phyloP scores from a whole-genome alignment of 1,139 yeast genomes.

The Candida albicans region DNA sequence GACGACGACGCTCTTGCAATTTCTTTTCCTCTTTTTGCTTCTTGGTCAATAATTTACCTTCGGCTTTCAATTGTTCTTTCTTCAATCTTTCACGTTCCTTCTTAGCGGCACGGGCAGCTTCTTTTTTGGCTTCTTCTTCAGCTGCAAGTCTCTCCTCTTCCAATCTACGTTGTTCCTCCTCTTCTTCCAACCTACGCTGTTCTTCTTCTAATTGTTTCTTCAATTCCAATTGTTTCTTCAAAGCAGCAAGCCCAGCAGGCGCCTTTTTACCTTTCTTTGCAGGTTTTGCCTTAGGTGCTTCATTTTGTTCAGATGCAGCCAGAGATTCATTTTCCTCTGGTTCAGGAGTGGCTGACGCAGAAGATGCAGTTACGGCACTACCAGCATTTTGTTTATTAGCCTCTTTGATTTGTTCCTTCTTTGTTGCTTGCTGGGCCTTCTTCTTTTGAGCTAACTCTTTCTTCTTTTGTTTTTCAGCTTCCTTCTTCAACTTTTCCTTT shows the following conservation, averaged over 20 bases:
- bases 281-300: constrained; percentile 26
- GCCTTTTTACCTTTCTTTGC: constrained; percentile 64
- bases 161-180: constrained; percentile 62
- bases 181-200: constrained; percentile 61
- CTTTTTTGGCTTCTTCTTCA: constrained; percentile 66
- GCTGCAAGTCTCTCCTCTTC: constrained; percentile 61
- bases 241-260: constrained; percentile 79
- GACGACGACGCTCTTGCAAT: constrained; percentile 84
- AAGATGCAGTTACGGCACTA: constrained; percentile 35
- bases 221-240: constrained; percentile 82
- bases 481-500: constrained; percentile 96
- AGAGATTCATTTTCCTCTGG: constrained; percentile 30
- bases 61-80: constrained; percentile 82
- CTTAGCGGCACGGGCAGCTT: constrained; percentile 70
- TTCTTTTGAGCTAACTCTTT: constrained; percentile 87
- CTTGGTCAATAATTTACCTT: constrained; percentile 86
- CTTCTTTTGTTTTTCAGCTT: constrained; percentile 91
- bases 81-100: constrained; percentile 82
- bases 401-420: constrained; percentile 63
- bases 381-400: constrained; percentile 59
- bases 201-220: constrained; percentile 83
- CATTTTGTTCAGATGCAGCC: constrained; percentile 11
- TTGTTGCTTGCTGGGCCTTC: constrained; percentile 63
- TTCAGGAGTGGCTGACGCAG: constrained; percentile 39
- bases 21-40: constrained; percentile 94